These are phyloP conservation scores for Herpetospermum pedunculosum DNA, from an alignment of 306 rosid genomes.

Conservation along the genomic window DNA sequence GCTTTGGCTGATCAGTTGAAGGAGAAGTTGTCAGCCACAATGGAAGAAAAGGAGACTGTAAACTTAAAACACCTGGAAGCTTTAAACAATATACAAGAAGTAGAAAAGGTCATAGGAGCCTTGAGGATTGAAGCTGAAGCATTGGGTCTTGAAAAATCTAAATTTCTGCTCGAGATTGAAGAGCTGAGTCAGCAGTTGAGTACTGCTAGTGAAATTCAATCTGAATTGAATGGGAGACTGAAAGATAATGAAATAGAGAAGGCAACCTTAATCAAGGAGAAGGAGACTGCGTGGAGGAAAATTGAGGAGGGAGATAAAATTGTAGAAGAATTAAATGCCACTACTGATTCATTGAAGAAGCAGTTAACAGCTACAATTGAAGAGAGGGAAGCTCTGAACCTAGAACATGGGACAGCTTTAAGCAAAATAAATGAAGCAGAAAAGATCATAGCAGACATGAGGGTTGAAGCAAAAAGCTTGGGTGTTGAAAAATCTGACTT, in stretches of 20 bases:
- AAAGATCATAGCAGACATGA: slow-evolving; percentile 12
- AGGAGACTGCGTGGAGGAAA: slow-evolving; percentile 20
- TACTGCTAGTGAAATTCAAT: slow-evolving; percentile 4
- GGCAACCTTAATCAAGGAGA: slow-evolving; percentile 19
- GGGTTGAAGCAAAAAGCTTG: background rate
- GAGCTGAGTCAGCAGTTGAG: slow-evolving; percentile 7
- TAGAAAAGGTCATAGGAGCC: slow-evolving; percentile 1
- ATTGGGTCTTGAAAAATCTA: slow-evolving; percentile 8
- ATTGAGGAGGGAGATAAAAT: slow-evolving; percentile 41
- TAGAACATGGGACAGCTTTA: background rate
- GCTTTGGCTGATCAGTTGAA: slow-evolving; percentile 27
- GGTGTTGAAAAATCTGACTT: background rate
- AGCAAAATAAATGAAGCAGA: background rate
- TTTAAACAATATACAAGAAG: slow-evolving; percentile 6
- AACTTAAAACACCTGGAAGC: background rate
- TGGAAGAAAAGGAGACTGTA: slow-evolving; percentile 7
- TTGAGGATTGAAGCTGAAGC: background rate
- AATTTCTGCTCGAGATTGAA: slow-evolving; percentile 6
- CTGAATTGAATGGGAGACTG: slow-evolving; percentile 21
- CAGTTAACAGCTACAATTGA: slow-evolving; percentile 27
- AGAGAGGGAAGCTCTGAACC: slow-evolving; percentile 26
- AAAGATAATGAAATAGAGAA: slow-evolving; percentile 21
- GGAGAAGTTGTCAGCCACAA: slow-evolving; percentile 9
- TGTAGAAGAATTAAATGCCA: background rate
- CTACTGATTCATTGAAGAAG: slow-evolving; percentile 14